phyloP scores from a whole-genome alignment of 345 rosid genomes.

The Cochlearia excelsa region DNA sequence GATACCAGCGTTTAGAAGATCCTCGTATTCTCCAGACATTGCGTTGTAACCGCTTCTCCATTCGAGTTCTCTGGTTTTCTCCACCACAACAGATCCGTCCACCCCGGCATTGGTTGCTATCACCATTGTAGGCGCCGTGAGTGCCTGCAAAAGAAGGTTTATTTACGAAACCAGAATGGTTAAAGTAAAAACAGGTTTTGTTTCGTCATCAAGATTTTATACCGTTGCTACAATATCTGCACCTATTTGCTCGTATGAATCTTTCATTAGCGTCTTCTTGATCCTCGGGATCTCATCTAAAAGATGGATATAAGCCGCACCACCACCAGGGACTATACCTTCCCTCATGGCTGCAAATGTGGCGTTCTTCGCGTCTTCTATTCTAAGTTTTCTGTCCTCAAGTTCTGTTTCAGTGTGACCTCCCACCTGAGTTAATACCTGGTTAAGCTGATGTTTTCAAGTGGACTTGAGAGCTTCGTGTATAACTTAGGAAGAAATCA shows the following conservation, averaged over 20 bases:
- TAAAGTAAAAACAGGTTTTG: background rate
- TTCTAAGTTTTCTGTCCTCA: slow-evolving; percentile 83
- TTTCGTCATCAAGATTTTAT: slow-evolving; percentile 25
- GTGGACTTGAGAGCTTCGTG: background rate
- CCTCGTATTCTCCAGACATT: slow-evolving; percentile 64
- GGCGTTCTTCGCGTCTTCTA: slow-evolving; percentile 88
- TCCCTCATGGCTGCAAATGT: slow-evolving; percentile 92
- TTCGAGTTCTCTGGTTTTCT: slow-evolving; percentile 50
- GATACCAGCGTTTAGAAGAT: slow-evolving; percentile 68
- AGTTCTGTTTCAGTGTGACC: slow-evolving; percentile 86
- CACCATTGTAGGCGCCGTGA: slow-evolving; percentile 66
- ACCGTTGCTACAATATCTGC: slow-evolving; percentile 69
- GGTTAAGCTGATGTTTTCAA: slow-evolving; percentile 11
- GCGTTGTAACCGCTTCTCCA: slow-evolving; percentile 85
- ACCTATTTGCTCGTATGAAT: slow-evolving; percentile 68
- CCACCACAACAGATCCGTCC: slow-evolving; percentile 73
- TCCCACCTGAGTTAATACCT: slow-evolving; percentile 50
- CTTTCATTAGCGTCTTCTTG: slow-evolving; percentile 51
- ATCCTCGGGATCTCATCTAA: slow-evolving; percentile 47
- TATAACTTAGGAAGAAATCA: background rate
- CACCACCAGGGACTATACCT: slow-evolving; percentile 93
- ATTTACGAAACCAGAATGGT: background rate
- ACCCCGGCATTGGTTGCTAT: slow-evolving; percentile 79
- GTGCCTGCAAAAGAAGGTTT: slow-evolving; percentile 49
- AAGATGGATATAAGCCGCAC: slow-evolving; percentile 81